A percentile compares a stretch with the other conserved stretches of the same genome.
phyloP scores from a whole-genome alignment of 441 rosid species.

The Codiaeum variegatum region DNA sequence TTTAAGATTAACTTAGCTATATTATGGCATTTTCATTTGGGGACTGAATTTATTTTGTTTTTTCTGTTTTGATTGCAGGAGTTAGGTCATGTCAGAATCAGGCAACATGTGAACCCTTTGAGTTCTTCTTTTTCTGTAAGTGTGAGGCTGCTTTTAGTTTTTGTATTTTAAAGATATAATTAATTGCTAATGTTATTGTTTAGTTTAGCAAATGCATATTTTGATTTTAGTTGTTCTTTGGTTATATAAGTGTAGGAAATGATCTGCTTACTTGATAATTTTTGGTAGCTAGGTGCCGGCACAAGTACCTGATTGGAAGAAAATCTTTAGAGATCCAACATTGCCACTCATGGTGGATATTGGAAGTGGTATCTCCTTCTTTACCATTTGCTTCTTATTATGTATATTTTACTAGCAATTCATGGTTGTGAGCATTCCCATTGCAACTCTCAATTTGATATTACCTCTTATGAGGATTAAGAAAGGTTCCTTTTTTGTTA shows the following conservation, averaged over 20 bases:
- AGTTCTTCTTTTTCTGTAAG: constrained; percentile 74
- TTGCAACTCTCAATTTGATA: neutral
- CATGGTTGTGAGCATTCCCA: neutral
- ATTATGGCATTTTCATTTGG: neutral
- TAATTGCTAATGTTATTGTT: neutral
- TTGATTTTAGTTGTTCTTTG: neutral
- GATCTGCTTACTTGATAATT: constrained; percentile 5
- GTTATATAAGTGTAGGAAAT: neutral
- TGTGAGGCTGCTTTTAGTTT: neutral
- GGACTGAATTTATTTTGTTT: neutral
- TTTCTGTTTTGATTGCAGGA: constrained; percentile 41
- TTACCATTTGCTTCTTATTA: neutral
- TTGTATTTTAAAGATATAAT: neutral
- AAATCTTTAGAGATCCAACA: constrained; percentile 68
- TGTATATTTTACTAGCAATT: neutral
- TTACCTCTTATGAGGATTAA: neutral
- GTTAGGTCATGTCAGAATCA: constrained; percentile 65
- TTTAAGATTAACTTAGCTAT: neutral
- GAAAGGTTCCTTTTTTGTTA: neutral
- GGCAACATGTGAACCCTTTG: constrained; percentile 95
- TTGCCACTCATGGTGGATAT: constrained; percentile 91
- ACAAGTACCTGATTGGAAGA: constrained; percentile 63
- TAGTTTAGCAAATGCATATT: neutral
- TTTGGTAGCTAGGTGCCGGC: constrained; percentile 48
- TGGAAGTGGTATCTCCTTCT: constrained; percentile 60